A percentile compares a stretch with the other conserved stretches of the same genome.
Evolutionary conservation across 768 basidiomycete genomes (phyloP).

Genomic region (Suillus decipiens): DNA sequence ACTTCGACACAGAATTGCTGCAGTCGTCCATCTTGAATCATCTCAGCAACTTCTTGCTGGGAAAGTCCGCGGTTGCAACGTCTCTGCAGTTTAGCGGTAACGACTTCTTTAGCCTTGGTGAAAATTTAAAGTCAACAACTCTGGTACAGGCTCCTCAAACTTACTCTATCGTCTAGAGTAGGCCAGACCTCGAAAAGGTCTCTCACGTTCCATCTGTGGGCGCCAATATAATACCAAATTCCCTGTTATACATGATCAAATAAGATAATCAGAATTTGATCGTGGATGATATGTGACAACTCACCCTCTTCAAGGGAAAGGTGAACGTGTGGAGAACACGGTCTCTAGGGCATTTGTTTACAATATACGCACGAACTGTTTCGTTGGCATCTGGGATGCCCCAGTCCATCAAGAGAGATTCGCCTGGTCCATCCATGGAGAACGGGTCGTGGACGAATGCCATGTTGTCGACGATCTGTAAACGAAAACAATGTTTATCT

Average conservation of each 20-base stretch:
- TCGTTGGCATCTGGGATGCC: constrained; percentile 38
- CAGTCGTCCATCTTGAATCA: constrained; percentile 44
- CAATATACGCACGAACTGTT: constrained; percentile 37
- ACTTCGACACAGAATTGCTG: constrained; percentile 47
- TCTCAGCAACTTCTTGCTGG: constrained; percentile 35
- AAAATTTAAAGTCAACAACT: constrained; percentile 13
- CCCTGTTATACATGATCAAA: constrained; percentile 30
- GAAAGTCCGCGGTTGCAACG: constrained; percentile 36
- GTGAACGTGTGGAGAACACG: constrained; percentile 52
- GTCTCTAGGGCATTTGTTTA: constrained; percentile 18
- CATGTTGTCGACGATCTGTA: constrained; percentile 40
- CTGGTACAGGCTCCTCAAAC: constrained; percentile 3
- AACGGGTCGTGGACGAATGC: constrained; percentile 60
- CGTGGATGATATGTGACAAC: constrained; percentile 10
- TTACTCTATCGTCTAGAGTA: constrained; percentile 38
- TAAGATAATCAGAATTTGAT: constrained; percentile 12
- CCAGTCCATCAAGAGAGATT: constrained; percentile 57
- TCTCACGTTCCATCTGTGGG: constrained; percentile 43
- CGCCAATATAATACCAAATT: constrained; percentile 54
- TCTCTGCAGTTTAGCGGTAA: constrained; percentile 37
- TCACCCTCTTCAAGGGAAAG: constrained; percentile 46
- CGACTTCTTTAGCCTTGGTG: constrained; percentile 33
- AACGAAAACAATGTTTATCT: constrained; percentile 43
- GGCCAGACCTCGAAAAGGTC: constrained; percentile 40
- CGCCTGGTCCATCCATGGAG: constrained; percentile 46